Percentiles rank a stretch among this genome's conserved stretches.
phyloP scores from a whole-genome alignment of 2,329 filamentous ascomycete species.

The Fusarium illudens region DNA sequence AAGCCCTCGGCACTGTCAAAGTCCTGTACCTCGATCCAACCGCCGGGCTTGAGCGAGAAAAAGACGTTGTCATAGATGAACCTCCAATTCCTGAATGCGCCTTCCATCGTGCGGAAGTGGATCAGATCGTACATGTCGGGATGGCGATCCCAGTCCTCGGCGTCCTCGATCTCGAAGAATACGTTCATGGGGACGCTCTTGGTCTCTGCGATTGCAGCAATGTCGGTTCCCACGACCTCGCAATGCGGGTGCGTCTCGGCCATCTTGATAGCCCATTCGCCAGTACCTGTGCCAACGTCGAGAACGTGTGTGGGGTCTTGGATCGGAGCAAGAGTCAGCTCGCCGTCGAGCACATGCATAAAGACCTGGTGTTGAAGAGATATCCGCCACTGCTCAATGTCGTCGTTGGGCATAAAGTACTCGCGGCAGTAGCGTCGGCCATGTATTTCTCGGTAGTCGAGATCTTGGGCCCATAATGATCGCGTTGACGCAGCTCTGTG shows the following conservation, averaged over 20 bases:
- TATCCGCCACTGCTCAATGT: slow-evolving; percentile 69
- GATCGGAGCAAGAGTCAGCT: slow-evolving; percentile 55
- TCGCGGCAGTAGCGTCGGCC: slow-evolving; percentile 68
- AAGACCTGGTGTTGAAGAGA: slow-evolving; percentile 71
- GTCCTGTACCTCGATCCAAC: slow-evolving; percentile 65
- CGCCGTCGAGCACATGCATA: slow-evolving; percentile 58
- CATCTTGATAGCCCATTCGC: slow-evolving; percentile 61
- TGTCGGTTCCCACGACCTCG: slow-evolving; percentile 67
- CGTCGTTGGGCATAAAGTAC: slow-evolving; percentile 74
- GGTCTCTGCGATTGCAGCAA: slow-evolving; percentile 65
- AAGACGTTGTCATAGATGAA: slow-evolving; percentile 63
- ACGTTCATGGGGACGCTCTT: slow-evolving; percentile 65
- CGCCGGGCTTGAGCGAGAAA: slow-evolving; percentile 63
- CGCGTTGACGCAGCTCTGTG: slow-evolving; percentile 55
- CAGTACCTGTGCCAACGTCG: slow-evolving; percentile 68
- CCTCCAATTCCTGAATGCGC: slow-evolving; percentile 64
- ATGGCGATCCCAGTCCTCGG: slow-evolving; percentile 66
- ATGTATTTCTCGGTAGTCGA: slow-evolving; percentile 68
- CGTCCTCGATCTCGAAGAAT: slow-evolving; percentile 68
- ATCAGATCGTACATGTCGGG: slow-evolving; percentile 63
- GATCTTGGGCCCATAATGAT: slow-evolving; percentile 59
- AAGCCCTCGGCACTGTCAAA: slow-evolving; percentile 57
- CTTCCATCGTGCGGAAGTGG: slow-evolving; percentile 64
- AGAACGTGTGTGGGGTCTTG: slow-evolving; percentile 55
- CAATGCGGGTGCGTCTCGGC: slow-evolving; percentile 62